Evolutionary conservation across 1,284 basidiomycete genomes (phyloP).

Genomic region (Apiotrichum veenhuisii): DNA sequence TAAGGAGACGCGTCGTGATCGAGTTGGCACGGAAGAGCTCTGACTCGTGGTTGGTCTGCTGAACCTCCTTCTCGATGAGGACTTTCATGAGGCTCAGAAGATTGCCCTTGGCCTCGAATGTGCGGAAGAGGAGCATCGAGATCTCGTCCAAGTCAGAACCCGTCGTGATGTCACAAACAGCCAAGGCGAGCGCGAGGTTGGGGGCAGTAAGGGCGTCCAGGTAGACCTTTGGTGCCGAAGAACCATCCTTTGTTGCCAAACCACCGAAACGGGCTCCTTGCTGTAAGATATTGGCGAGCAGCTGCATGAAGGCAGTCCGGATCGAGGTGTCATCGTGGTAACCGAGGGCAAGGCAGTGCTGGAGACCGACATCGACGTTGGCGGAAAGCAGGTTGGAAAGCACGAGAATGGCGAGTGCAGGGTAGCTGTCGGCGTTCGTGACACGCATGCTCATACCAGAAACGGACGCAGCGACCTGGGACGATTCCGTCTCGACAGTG

Average conservation of each 20-base stretch:
- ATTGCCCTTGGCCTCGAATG: slow-evolving; percentile 70
- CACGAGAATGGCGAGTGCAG: slow-evolving; percentile 56
- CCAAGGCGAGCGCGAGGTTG: slow-evolving; percentile 61
- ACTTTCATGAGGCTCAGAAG: slow-evolving; percentile 71
- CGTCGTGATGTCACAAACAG: slow-evolving; percentile 80
- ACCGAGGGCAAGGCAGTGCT: slow-evolving; percentile 76
- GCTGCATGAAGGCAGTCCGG: slow-evolving; percentile 76
- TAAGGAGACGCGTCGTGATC: slow-evolving; percentile 76
- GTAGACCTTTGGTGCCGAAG: slow-evolving; percentile 28
- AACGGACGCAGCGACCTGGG: slow-evolving; percentile 16
- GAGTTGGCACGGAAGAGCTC: slow-evolving; percentile 81
- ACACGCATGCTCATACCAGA: slow-evolving; percentile 18
- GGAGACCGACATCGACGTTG: slow-evolving; percentile 83
- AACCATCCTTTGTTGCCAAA: slow-evolving; percentile 23
- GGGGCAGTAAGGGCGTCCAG: slow-evolving; percentile 29
- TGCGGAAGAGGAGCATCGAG: slow-evolving; percentile 70
- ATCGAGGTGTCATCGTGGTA: slow-evolving; percentile 71
- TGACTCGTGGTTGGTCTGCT: slow-evolving; percentile 68
- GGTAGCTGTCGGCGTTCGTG: slow-evolving; percentile 14
- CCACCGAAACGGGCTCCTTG: slow-evolving; percentile 59
- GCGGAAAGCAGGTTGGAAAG: slow-evolving; percentile 77
- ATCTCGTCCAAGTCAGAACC: slow-evolving; percentile 75
- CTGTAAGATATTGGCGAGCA: slow-evolving; percentile 79
- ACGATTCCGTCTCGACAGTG: slow-evolving; percentile 19
- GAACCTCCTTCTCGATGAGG: slow-evolving; percentile 79